phyloP scores from a whole-genome alignment of 345 rosid species.

The Eucalyptus victrix region DNA sequence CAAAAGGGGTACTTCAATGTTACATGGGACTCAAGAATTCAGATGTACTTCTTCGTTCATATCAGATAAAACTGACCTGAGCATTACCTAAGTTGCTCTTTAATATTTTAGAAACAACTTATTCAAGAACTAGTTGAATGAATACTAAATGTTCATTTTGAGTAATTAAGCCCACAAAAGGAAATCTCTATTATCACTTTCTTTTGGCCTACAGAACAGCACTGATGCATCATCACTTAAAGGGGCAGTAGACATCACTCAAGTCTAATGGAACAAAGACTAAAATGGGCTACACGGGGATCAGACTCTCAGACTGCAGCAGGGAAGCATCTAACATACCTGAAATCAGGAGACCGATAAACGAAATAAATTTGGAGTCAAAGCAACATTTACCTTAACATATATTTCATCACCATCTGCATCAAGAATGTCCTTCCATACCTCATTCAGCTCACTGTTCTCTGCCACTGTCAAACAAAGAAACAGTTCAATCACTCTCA shows the following conservation, averaged over 20 bases:
- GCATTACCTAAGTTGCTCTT: neutral
- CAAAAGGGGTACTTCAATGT: neutral
- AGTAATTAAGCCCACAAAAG: neutral
- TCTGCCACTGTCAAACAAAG: slow-evolving; percentile 51
- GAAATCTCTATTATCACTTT: neutral
- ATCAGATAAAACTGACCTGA: neutral
- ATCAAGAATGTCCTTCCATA: slow-evolving; percentile 87
- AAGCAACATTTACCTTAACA: slow-evolving; percentile 43
- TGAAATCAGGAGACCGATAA: neutral
- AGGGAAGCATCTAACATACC: neutral
- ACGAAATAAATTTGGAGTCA: neutral
- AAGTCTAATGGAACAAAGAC: neutral
- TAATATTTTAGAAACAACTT: neutral
- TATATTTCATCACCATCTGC: slow-evolving; percentile 98
- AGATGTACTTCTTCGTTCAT: neutral
- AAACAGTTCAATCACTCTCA: neutral
- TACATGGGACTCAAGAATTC: neutral
- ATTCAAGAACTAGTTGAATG: neutral
- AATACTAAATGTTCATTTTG: neutral
- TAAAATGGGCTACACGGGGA: neutral
- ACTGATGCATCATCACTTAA: neutral
- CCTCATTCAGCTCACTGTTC: slow-evolving; percentile 76
- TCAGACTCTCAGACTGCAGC: neutral
- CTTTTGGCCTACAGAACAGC: neutral
- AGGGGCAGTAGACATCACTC: neutral